Evolutionary conservation across 202 grass and related monocot genomes (phyloP), one percentile per base, ranked within the genome.

Genomic region (Schoenoplectus tabernaemontani): DNA sequence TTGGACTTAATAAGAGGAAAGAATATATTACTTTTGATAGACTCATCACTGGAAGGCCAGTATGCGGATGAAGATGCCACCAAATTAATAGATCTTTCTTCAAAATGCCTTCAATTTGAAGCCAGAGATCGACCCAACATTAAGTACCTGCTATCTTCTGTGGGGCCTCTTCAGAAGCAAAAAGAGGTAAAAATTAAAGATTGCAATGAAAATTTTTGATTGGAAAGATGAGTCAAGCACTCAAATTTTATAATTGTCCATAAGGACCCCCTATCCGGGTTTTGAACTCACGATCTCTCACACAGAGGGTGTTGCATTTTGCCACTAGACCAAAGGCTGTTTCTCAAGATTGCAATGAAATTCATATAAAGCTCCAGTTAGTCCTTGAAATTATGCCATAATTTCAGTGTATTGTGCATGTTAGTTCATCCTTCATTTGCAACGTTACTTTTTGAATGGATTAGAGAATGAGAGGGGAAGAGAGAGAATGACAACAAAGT

Each of bases 1-100:
- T 76, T 99, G 82, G 96, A 99, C 88, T 92, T 99, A 66, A 96
- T 99, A 85, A 89, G 96, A 89, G 96, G 92, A 72, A 99, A 99
- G 83, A 99, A 96, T 82, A 95, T 99, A 81, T 85, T 99, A 65
- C 76, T 99, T 66, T 73, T 99, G 60, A 99, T 99, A 87, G 96
- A 99, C 86, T 99, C 96, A 66, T 99, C 96, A 22, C 77, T 99
- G 76, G 96, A 99, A 80, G 96, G 96, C 28, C 96, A 99, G 78
- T 99, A 99, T 85, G 91, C 91, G 38, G 91, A 95, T 70, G 96
- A 99, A 73, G 96, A 99, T 85, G 96, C 96, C 81, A 88, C 96
- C 7, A 95, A 99, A 75, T 56, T 99, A 71, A 88, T 99, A 17
- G 92, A 99, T 75, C 90, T 99, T 87, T 81, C 96, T 70, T 99